Evolutionary conservation across 257 asterid species (phyloP).

Genomic region (Nicotiana obtusifolia): DNA sequence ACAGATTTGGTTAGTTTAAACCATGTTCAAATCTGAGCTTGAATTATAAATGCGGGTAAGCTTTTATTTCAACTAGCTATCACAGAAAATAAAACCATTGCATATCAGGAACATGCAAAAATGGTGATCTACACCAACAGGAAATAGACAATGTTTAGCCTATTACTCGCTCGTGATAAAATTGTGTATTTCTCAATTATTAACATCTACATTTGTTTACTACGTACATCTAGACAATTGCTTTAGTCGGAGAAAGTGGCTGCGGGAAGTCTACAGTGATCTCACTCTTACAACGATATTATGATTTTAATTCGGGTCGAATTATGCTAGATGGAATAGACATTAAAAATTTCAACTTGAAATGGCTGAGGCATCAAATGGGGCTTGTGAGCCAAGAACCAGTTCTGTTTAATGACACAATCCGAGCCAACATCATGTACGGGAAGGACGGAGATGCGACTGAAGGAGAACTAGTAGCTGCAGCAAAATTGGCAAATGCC

Average conservation of each 20-base stretch:
- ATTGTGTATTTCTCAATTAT: background rate
- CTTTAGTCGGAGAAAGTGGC: constrained; percentile 78
- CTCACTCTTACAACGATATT: constrained; percentile 48
- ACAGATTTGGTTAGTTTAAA: no score
- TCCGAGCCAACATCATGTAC: constrained; percentile 61
- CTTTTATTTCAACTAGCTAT: background rate
- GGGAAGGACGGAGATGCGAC: constrained; percentile 54
- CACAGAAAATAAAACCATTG: background rate
- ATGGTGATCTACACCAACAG: background rate
- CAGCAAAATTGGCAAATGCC: constrained; percentile 66
- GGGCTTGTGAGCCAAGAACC: constrained; percentile 84
- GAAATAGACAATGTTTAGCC: background rate
- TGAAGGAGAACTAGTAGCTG: constrained; percentile 56
- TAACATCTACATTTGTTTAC: background rate
- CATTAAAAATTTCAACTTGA: constrained; percentile 43
- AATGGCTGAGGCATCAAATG: constrained; percentile 71
- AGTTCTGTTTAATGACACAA: constrained; percentile 47
- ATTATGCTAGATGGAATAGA: constrained; percentile 54
- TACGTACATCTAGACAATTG: constrained; percentile 38
- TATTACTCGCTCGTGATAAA: background rate
- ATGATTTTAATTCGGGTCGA: constrained; percentile 50
- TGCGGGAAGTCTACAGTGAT: constrained; percentile 78
- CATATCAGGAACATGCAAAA: background rate
- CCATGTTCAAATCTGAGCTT: background rate
- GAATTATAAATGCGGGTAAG: background rate